Conservation (phyloP, 2,329 filamentous ascomycete genomes). For the Colletotrichum orchidophilum region DNA sequence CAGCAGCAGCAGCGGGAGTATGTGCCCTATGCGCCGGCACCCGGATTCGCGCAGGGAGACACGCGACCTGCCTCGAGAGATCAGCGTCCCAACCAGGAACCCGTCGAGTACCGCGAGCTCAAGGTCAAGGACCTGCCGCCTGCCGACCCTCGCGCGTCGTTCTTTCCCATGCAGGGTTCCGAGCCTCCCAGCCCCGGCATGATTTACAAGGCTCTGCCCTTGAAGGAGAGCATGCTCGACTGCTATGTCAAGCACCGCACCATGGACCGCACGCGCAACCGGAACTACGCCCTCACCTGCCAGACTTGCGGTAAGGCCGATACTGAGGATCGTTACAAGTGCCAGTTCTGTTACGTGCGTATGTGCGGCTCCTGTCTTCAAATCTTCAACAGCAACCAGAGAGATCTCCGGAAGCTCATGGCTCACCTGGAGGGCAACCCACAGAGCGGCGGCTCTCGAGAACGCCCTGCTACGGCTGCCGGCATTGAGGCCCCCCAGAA, state of each 20-base stretch:
- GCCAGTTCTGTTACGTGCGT: constrained; percentile 60
- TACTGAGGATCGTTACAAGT: constrained; percentile 55
- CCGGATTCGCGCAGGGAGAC: constrained; percentile 3
- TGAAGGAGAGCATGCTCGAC: constrained; percentile 54
- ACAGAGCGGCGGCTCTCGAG: not conserved
- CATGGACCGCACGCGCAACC: constrained; percentile 60
- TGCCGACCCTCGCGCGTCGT: constrained; percentile 46
- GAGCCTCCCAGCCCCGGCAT: constrained; percentile 43
- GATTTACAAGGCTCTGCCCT: constrained; percentile 52
- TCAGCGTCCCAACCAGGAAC: constrained; percentile 13
- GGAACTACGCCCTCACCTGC: constrained; percentile 61
- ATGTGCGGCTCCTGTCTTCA: constrained; percentile 60
- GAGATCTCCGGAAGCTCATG: constrained; percentile 55
- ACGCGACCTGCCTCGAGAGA: constrained; percentile 19
- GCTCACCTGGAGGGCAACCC: constrained; percentile 40
- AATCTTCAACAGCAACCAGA: constrained; percentile 50
- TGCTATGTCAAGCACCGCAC: constrained; percentile 59
- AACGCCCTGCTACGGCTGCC: not conserved
- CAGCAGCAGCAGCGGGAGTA: constrained; percentile 21
- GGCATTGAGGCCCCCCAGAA: not conserved
- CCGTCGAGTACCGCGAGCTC: constrained; percentile 52
- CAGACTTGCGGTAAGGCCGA: constrained; percentile 61
- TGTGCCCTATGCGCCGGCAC: not conserved
- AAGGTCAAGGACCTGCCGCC: constrained; percentile 41
- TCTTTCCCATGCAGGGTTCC: constrained; percentile 48